These are phyloP conservation scores for Candida golubevii DNA, from an alignment of 805 yeast genomes.

Conservation along the genomic window DNA sequence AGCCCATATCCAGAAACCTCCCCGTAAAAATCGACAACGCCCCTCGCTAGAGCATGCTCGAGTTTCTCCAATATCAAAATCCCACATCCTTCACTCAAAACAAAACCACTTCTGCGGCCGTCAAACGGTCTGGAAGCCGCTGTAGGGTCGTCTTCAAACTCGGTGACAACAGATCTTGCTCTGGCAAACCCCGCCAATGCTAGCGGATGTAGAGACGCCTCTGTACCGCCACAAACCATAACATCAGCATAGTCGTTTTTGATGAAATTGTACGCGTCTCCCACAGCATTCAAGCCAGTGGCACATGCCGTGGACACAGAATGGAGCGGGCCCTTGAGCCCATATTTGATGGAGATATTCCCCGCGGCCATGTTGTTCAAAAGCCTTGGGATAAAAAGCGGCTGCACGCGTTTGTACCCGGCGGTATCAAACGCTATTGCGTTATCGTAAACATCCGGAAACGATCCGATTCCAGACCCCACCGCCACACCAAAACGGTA, in stretches of 20 bases:
- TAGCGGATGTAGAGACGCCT: slow-evolving; percentile 79
- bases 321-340: slow-evolving; percentile 81
- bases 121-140: slow-evolving; percentile 89
- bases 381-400: slow-evolving; percentile 79
- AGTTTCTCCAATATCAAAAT: slow-evolving; percentile 70
- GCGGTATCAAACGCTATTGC: slow-evolving; percentile 44
- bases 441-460: slow-evolving; percentile 67
- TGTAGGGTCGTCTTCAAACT: slow-evolving; percentile 55
- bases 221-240: slow-evolving; percentile 94
- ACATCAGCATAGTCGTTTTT: slow-evolving; percentile 75
- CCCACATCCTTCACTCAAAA: slow-evolving; percentile 91
- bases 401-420: slow-evolving; percentile 68
- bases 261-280: slow-evolving; percentile 85
- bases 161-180: slow-evolving; percentile 72
- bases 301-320: slow-evolving; percentile 95
- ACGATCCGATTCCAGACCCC: slow-evolving; percentile 91
- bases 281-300: slow-evolving; percentile 89
- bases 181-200: slow-evolving; percentile 89
- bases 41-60: slow-evolving; percentile 67
- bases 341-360: slow-evolving; percentile 72
- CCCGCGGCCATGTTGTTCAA: slow-evolving; percentile 95
- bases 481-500: slow-evolving; percentile 65
- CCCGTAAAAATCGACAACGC: slow-evolving; percentile 58
- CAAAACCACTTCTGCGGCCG: slow-evolving; percentile 73
- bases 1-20: slow-evolving; percentile 86